Base-by-base conservation (phyloP, 495 filamentous ascomycete genomes). In the Penicillium salamii region DNA sequence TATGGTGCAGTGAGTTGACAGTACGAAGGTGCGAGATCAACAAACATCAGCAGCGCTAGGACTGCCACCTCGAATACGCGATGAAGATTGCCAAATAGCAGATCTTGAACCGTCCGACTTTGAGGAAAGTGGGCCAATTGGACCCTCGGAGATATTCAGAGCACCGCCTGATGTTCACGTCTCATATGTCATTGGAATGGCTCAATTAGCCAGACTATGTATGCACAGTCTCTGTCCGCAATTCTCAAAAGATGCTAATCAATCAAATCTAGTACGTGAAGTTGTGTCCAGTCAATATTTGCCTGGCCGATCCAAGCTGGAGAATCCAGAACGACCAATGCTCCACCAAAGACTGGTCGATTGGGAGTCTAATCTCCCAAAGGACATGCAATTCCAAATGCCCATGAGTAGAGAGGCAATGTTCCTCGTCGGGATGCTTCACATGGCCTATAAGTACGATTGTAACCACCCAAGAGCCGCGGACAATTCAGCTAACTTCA, bases 41-140 rank as follows among this genome's bases (percentile, higher is more conserved):
- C 69, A 73, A 55, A 69, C 67, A 18, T 68, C 69, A 0, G 68
- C 68, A 14, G 69, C 69, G 3, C 46, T 70, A 1, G 69, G 69
- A 6, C 41, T 73, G 1, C 69, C 69, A 2, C 59, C 69, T 15
- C 56, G 69, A 6, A 75, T 73, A n/a, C 66, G 70, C 7, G 71
- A 77, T 26, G 72, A 77, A 50, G 74, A 76, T 34, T 75, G 74
- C 34, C 71, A 76, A 46, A 64, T 72, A 12, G 59, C 65, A 1
- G 69, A 69, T 40, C 66, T 77, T 1, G 57, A 69, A 11, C 39
- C 54, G 4, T 52, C 55, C 0, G 74, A 76, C 39, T 65, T 75
- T 12, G 58, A 67, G 19, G 67, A 70, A 15, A 55, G 64, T 14
- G 58, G 61, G 46, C 26, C 46, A 1, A 50, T 56, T n/a, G 53